Evolutionary conservation across 2,329 filamentous ascomycete genomes (phyloP), one percentile per base, ranked within the genome.

Genomic region (Cladosporium oxysporum): DNA sequence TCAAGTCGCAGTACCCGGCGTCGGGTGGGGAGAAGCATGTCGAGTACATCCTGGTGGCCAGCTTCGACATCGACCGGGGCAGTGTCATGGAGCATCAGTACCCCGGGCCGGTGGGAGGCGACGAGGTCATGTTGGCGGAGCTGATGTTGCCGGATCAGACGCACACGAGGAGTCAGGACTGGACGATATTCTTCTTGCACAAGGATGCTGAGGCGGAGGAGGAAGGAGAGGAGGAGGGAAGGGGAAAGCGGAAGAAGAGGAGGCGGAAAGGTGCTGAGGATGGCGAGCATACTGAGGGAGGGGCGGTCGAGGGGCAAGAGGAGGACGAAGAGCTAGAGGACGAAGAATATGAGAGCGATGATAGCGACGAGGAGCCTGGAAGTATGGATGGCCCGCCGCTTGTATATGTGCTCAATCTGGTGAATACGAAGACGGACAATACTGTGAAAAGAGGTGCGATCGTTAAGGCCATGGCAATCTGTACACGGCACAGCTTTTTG

Each of bases 1-100:
- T 83, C 67, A 79, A 79, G 65, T 81, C 82, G 44, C 83, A 84
- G 69, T 84, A 84, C 69, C 82, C 82, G 23, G 72, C 77, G 61
- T 76, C 81, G 67, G 78, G 78, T 59, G 72, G 78, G 65, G 81
- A 98, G 77, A 96, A 95, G 74, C 95, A 99, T 89, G 95, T 99
- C 80, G 95, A 99, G 77, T 99, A 98, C 76, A 98, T 99, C 62
- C 84, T 99, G 62, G 95, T 99, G 64, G 95, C 95, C 4, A 96
- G 93, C 2, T 99, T 99, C 79, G 93, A 98, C 79, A 96, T 98
- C 73, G 94, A 98, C 78, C 89, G 92, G 62, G 95, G 95, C 3
- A 94, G 94, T 57, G 89, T 97, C 72, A 98, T 99, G 95, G 95
- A 99, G 77, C 93, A 99, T 77, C 95, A 99, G 76, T 99, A 94